Base-by-base conservation (phyloP, 2,329 filamentous ascomycete species). In the Phialophora verrucosa region DNA sequence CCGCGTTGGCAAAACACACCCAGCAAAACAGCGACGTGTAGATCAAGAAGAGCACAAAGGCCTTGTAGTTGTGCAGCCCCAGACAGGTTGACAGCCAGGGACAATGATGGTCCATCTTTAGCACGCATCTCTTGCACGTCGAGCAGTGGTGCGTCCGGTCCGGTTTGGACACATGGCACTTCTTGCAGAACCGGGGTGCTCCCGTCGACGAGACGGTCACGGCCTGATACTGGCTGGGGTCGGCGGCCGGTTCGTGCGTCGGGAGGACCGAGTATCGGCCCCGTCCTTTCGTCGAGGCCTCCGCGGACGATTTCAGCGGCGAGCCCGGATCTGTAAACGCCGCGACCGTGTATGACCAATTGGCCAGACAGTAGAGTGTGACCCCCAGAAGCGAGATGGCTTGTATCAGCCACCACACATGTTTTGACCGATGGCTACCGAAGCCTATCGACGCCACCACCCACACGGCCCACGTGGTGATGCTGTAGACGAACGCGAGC, bases 21-120 rank as follows among this genome's bases (percentile, higher is more conserved):
- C 92, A 88, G 80, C 91, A 93, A 80, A 97, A 97, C 1, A 97
- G 69, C 3, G 90, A 91, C 0, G 91, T 92, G 78, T 99, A 98
- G 63, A 93, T 86, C 29, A 99, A 83, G 77, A 98, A 99, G 2
- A 98, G 85, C 61, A 99, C 78, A 76, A 99, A 99, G 0, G 93
- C 86, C 80, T 99, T 99, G 84, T 97, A 96, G 80, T 99, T 99
- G 75, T 88, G 88, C 70, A 99, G 83, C 23, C 95, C 95, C 66
- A 99, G 91, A 78, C 95, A 99, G 3, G 92, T 97, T 31, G 95
- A 94, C 58, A 99, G 85, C 95, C 95, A 99, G 17, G 95, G 95
- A 77, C 95, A 99, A 81, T 99, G 95, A 78, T 99, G 95, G 77
- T 99, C 95, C 95, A 99, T 99, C 83, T 99, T 99, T 78, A 99